phyloP scores from a whole-genome alignment of 106 monocot genomes.

The Posidonia australis region DNA sequence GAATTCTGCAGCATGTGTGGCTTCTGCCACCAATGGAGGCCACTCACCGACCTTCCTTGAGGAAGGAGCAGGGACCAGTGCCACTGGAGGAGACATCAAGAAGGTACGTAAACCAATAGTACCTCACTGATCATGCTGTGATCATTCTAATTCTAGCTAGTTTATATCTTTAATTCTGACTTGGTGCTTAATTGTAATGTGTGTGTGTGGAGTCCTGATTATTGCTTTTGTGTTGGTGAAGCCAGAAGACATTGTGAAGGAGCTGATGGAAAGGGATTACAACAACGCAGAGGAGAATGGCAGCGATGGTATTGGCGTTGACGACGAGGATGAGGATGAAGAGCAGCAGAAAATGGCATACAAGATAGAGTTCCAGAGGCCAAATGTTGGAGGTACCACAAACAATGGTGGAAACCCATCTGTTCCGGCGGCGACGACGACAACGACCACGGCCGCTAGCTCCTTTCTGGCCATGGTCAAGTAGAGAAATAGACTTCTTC shows the following conservation, averaged over 20 bases:
- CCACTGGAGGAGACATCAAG: background rate
- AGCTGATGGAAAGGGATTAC: slow-evolving; percentile 26
- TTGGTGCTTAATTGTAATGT: no score
- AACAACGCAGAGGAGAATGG: slow-evolving; percentile 10
- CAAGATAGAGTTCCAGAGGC: slow-evolving; percentile 57
- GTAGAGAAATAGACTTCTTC: background rate
- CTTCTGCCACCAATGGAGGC: background rate
- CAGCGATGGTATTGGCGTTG: slow-evolving; percentile 28
- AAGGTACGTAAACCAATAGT: slow-evolving; percentile 1
- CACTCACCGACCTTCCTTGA: background rate
- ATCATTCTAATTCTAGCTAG: no score
- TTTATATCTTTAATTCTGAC: no score
- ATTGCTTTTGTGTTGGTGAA: slow-evolving; percentile 28
- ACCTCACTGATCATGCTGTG: no score
- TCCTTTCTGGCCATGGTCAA: slow-evolving; percentile 52
- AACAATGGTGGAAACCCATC: slow-evolving; percentile 3
- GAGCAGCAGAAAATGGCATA: slow-evolving; percentile 36
- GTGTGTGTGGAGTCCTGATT: background rate
- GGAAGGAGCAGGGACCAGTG: background rate
- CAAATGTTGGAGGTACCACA: slow-evolving; percentile 6
- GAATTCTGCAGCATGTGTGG: background rate
- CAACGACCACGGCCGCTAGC: slow-evolving; percentile 10
- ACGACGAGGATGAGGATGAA: slow-evolving; percentile 44
- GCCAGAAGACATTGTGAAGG: slow-evolving; percentile 76
- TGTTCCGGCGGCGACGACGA: background rate